A percentile compares a stretch with the other conserved stretches of the same genome.
Evolutionary conservation across 371 early-diverging fungal species (phyloP).

Genomic region (Mortierella sp.): DNA sequence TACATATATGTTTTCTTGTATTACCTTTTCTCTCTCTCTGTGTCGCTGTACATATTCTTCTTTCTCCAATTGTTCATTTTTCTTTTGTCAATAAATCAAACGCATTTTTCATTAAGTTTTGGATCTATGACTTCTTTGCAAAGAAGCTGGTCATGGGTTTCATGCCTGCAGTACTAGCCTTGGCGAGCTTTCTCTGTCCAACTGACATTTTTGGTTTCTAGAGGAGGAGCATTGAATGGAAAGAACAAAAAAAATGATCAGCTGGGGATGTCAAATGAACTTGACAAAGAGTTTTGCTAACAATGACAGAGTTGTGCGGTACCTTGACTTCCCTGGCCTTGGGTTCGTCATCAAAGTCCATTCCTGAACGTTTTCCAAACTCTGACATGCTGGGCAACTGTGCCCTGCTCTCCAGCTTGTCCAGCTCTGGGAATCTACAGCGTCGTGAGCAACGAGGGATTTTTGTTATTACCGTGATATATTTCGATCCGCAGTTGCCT

Average conservation of each 20-base stretch:
- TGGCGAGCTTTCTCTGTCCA: constrained; percentile 53
- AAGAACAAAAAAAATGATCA: background rate
- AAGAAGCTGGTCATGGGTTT: constrained; percentile 55
- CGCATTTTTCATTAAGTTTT: background rate
- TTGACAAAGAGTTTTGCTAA: background rate
- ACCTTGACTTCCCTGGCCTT: constrained; percentile 44
- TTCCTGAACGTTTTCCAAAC: constrained; percentile 45
- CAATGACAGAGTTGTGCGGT: background rate
- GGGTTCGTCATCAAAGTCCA: constrained; percentile 47
- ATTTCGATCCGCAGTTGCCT: background rate
- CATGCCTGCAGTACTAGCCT: constrained; percentile 55
- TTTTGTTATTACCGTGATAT: background rate
- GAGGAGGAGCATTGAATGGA: background rate
- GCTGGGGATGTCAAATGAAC: background rate
- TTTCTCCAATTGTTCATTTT: background rate
- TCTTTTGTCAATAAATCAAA: background rate
- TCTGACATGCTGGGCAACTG: constrained; percentile 34
- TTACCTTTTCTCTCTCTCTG: background rate
- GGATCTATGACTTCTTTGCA: constrained; percentile 31
- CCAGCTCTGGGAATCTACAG: constrained; percentile 47
- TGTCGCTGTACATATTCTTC: background rate
- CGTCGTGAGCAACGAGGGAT: background rate
- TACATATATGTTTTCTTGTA: background rate
- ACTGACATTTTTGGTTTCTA: constrained; percentile 55
- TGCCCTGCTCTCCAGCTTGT: constrained; percentile 43